Evolutionary conservation across 257 asterid genomes (phyloP).

Genomic region (Jacaranda copaia): DNA sequence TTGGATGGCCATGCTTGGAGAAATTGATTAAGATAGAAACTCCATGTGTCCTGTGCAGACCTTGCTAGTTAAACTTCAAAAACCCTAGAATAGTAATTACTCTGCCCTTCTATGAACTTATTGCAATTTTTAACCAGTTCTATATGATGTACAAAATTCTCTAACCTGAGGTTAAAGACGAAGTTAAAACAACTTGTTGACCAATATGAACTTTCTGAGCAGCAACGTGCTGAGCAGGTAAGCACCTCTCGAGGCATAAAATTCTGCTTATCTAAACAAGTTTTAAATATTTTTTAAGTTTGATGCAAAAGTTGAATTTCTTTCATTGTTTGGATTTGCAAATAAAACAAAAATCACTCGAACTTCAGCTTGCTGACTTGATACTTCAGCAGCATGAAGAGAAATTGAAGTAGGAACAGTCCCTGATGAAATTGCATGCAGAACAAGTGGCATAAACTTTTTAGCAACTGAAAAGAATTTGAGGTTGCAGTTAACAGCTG

Average conservation of each 20-base stretch:
- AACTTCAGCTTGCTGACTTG: constrained; percentile 91
- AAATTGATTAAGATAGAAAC: background rate
- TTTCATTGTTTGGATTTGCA: constrained; percentile 48
- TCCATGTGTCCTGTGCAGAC: no score
- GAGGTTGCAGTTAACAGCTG: constrained; percentile 91
- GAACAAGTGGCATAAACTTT: constrained; percentile 89
- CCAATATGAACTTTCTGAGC: constrained; percentile 86
- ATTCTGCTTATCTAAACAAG: constrained; percentile 21
- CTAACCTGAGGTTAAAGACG: constrained; percentile 74
- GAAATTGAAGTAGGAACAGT: constrained; percentile 80
- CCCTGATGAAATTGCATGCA: constrained; percentile 88
- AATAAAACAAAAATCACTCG: constrained; percentile 91
- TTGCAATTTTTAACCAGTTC: constrained; percentile 3
- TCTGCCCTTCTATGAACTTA: background rate
- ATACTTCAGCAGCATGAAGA: constrained; percentile 90
- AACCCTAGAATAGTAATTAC: background rate
- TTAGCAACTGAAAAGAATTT: constrained; percentile 92
- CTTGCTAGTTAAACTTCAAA: background rate
- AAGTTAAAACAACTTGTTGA: constrained; percentile 86
- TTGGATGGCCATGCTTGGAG: background rate
- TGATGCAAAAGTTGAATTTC: no score
- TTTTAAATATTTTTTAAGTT: constrained; percentile 28
- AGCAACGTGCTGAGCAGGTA: constrained; percentile 88
- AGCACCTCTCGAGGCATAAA: constrained; percentile 17
- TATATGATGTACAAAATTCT: constrained; percentile 21